Conservation (phyloP, 106 monocot species). For the Iris macrosiphon region DNA sequence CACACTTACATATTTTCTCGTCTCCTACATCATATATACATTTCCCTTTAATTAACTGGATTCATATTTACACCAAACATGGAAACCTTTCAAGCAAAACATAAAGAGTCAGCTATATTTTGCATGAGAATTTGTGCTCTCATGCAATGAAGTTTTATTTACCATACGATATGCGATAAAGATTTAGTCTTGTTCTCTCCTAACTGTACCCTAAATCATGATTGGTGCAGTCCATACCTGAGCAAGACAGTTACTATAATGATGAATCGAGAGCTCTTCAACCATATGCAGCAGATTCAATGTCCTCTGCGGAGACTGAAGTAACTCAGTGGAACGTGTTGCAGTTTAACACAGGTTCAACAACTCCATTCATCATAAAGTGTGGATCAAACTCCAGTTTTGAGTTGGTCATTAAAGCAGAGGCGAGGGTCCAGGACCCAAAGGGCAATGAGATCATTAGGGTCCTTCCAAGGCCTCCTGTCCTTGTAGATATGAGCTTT, state of each 20-base stretch:
- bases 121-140: no score
- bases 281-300: conserved; percentile 24
- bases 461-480: conserved; percentile 64
- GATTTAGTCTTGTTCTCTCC: no score
- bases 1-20: no score
- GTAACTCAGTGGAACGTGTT: conserved; percentile 92
- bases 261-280: conserved; percentile 31
- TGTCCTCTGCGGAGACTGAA: conserved; percentile 37
- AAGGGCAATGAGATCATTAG: conserved; percentile 83
- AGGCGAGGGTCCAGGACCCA: conserved; percentile 65
- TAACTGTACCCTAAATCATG: no score
- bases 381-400: conserved; percentile 85
- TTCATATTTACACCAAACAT: no score
- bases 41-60: no score
- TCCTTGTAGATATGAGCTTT: conserved; percentile 66
- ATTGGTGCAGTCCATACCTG: conserved; percentile 67
- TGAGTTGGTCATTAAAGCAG: conserved; percentile 90
- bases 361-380: conserved; percentile 88
- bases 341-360: conserved; percentile 95
- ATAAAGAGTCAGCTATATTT: no score
- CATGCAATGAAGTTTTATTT: no score
- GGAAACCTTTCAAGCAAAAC: no score
- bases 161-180: no score
- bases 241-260: conserved; percentile 32
- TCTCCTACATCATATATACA: no score